Evolutionary conservation across 179 eudicot genomes (phyloP).

Genomic region (Corrigiola litoralis): DNA sequence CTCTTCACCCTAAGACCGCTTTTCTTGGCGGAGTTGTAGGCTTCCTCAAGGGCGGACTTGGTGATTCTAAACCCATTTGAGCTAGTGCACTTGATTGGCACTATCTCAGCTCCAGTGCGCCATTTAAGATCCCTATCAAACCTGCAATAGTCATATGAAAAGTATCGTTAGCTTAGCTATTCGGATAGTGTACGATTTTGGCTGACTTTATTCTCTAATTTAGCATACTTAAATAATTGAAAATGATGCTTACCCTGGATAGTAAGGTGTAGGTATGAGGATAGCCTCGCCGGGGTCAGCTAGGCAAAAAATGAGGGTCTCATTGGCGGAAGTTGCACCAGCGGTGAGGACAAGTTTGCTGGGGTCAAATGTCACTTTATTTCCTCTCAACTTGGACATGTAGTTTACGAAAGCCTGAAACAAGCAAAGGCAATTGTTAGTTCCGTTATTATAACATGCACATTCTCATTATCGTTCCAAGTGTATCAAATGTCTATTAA

Average conservation of each 20-base stretch:
- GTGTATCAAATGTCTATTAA: too few relatives aligned
- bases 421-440: constrained; percentile 10
- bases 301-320: constrained; percentile 82
- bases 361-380: constrained; percentile 67
- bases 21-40: constrained; percentile 52
- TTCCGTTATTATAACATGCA: constrained; percentile 5
- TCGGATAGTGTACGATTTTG: too few relatives aligned
- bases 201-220: too few relatives aligned
- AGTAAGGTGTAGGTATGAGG: constrained; percentile 92
- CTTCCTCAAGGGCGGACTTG: constrained; percentile 67
- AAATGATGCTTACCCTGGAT: constrained; percentile 61
- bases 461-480: too few relatives aligned
- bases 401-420: constrained; percentile 71
- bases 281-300: constrained; percentile 90
- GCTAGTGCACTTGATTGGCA: constrained; percentile 78
- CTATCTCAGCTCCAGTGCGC: constrained; percentile 87
- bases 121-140: constrained; percentile 96
- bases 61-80: constrained; percentile 63
- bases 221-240: not conserved
- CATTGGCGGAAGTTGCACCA: constrained; percentile 96
- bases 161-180: not conserved
- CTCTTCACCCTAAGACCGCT: constrained; percentile 71
- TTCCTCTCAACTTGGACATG: constrained; percentile 75
- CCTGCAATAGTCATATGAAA: constrained; percentile 33
- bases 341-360: constrained; percentile 81